Evolutionary conservation across 768 basidiomycete genomes (phyloP).

Genomic region (Neoboletus magnificus): DNA sequence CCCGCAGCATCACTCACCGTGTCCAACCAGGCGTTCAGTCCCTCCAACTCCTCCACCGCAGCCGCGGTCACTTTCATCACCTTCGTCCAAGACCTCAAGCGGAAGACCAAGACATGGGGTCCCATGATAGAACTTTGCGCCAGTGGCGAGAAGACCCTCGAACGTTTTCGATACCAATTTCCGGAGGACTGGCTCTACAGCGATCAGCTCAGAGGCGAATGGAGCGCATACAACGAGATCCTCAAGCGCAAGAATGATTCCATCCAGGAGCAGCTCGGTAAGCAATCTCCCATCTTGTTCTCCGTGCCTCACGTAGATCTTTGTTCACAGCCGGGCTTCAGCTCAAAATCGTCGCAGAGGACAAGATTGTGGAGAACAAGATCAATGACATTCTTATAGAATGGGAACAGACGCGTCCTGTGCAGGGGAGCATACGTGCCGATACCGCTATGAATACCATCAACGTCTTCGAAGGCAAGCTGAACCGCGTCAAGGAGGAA

Average conservation of each 20-base stretch:
- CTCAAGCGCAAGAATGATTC: slow-evolving; percentile 96
- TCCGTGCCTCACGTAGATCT: slow-evolving; percentile 2
- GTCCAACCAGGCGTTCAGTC: slow-evolving; percentile 55
- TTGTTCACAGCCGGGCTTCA: slow-evolving; percentile 79
- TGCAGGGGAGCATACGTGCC: slow-evolving; percentile 94
- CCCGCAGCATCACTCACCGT: slow-evolving; percentile 6
- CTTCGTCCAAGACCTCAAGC: slow-evolving; percentile 98
- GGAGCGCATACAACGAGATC: slow-evolving; percentile 98
- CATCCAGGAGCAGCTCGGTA: slow-evolving; percentile 97
- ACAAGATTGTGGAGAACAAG: slow-evolving; percentile 96
- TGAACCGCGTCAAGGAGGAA: slow-evolving; percentile 88
- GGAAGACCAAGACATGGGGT: slow-evolving; percentile 94
- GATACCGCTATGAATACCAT: slow-evolving; percentile 96
- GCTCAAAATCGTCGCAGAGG: slow-evolving; percentile 98
- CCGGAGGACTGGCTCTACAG: slow-evolving; percentile 97
- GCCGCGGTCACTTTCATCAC: slow-evolving; percentile 99
- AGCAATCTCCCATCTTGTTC: slow-evolving; percentile 21
- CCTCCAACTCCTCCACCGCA: slow-evolving; percentile 89
- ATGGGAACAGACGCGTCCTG: slow-evolving; percentile 95
- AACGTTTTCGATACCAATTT: slow-evolving; percentile 96
- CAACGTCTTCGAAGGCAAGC: slow-evolving; percentile 89
- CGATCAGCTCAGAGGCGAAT: slow-evolving; percentile 95
- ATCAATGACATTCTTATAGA: slow-evolving; percentile 87
- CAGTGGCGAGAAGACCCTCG: slow-evolving; percentile 94
- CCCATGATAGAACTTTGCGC: slow-evolving; percentile 95